Base-by-base conservation (phyloP, 495 filamentous ascomycete species). In the Daldinia vernicosa region DNA sequence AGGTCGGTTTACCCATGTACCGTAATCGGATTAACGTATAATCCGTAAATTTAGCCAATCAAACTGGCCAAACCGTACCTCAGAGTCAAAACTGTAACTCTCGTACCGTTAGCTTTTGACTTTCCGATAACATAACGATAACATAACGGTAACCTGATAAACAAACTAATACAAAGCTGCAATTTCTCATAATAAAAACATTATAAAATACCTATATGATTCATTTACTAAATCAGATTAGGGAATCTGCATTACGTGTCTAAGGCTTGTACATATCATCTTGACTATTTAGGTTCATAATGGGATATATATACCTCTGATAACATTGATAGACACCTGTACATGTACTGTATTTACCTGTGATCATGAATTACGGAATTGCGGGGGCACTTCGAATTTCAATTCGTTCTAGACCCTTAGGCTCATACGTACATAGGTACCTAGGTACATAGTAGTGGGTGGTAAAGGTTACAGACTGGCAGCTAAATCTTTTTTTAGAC, bases 401-500 rank as follows among this genome's bases (percentile, higher is more conserved):
- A 47, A 61, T 57, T 66, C 58, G 56, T 52, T 51, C 45, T 19
- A 71, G 32, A 28, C 28, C 39, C 11, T 24, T 55, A 47, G 28
- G 24, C 12, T 9, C 17, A 32, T 66, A 17, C 17, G n/a, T n/a
- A n/a, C n/a, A n/a, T n/a, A n/a, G n/a, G n/a, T n/a, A n/a, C n/a
- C n/a, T n/a, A n/a, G n/a, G n/a, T n/a, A n/a, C n/a, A n/a, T n/a
- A n/a, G n/a, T n/a, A n/a, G n/a, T n/a, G n/a, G n/a, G n/a, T n/a
- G 7, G n/a, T 45, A n/a, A n/a, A 45, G 40, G 19, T n/a, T 45
- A 5, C 40, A 26, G 47, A 43, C 30, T 53, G 54, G 32, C 32
- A 72, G 69, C 69, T 71, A 63, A 67, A 66, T 67, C 53, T 67
- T 72, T 72, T 67, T 72, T 60, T 40, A 30, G 40, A 27, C 28